Evolutionary conservation across 2,329 filamentous ascomycete genomes (phyloP), one percentile per base, ranked within the genome.

Genomic region (Raffaelea ambrosiae): DNA sequence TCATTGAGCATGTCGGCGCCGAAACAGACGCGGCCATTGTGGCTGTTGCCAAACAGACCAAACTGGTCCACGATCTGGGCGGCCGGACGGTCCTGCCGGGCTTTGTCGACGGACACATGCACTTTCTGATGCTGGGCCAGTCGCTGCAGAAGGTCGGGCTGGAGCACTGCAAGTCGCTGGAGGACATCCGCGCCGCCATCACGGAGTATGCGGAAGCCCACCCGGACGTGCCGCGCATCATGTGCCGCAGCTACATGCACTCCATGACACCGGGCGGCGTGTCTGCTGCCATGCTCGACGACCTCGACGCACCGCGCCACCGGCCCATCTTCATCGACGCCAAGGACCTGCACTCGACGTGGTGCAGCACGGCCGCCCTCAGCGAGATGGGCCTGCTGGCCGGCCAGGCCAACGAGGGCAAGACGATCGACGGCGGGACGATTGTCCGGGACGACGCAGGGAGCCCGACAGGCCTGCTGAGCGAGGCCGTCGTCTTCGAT

Each of bases 41-140:
- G 40, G 47, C 53, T 2, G 62, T 62, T 33, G 59, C 58, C 40
- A 53, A 54, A 2, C 13, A 20, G 22, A 55, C n/a, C 26, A 26
- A 48, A 1, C 44, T 48, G 2, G 57, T 61, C 19, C 60, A 61
- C 45, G 57, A 73, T 54, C 56, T 74, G 19, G 52, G 53, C 13
- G 65, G 66, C 33, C 63, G 55, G 43, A 66, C 68, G 9, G 63
- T 79, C 7, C 60, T 79, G 2, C 75, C 76, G 0, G 72, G 74
- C 5, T 79, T 79, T 56, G 68, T 79, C 44, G 76, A 80, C 53
- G 75, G 73, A 0, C 76, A 80, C 55, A 74, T 77, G 64, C 76
- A 80, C 58, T 65, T 79, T 13, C 64, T 79, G 39, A 66, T 76
- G 42, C 67, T 79, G 22, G 76, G 76, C 2, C 72, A 76, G 55